Percentiles rank a stretch among this genome's conserved stretches.
Conservation (phyloP, 2,329 filamentous ascomycete genomes). For the Aspergillus nomiae region DNA sequence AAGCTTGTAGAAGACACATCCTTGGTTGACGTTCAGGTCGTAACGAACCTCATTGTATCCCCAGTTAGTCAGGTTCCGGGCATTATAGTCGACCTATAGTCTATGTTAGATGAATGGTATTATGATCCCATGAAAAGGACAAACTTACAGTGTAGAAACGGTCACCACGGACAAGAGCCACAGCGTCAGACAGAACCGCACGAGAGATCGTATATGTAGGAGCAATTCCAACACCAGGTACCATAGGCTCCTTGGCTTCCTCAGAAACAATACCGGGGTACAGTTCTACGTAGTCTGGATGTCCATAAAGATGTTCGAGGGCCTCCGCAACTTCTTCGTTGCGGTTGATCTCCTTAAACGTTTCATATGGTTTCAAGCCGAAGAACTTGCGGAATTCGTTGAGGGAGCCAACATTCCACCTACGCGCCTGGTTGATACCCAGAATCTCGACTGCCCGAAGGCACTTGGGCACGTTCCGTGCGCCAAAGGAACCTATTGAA, state of each 20-base stretch:
- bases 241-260: conserved; percentile 72
- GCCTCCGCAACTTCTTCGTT: conserved; percentile 70
- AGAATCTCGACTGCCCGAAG: conserved; percentile 78
- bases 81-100: conserved; percentile 64
- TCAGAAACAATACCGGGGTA: conserved; percentile 79
- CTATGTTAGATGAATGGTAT: conserved; percentile 25
- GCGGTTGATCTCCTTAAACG: conserved; percentile 81
- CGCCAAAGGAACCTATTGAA: conserved; percentile 64
- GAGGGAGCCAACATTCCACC: conserved; percentile 75
- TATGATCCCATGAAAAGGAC: background rate
- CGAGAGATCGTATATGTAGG: conserved; percentile 77
- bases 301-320: conserved; percentile 65
- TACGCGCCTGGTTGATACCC: conserved; percentile 74
- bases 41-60: conserved; percentile 75
- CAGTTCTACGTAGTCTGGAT: conserved; percentile 77
- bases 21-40: conserved; percentile 74
- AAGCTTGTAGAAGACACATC: conserved; percentile 83
- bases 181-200: conserved; percentile 75
- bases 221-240: conserved; percentile 72
- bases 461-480: conserved; percentile 71
- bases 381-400: conserved; percentile 88
- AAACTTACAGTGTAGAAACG: conserved; percentile 66
- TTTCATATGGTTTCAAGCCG: conserved; percentile 71
- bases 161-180: conserved; percentile 76
- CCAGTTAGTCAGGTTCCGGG: conserved; percentile 78